Conservation (phyloP, 1,284 basidiomycete species). For the Erythrobasidium hasegawianum region DNA sequence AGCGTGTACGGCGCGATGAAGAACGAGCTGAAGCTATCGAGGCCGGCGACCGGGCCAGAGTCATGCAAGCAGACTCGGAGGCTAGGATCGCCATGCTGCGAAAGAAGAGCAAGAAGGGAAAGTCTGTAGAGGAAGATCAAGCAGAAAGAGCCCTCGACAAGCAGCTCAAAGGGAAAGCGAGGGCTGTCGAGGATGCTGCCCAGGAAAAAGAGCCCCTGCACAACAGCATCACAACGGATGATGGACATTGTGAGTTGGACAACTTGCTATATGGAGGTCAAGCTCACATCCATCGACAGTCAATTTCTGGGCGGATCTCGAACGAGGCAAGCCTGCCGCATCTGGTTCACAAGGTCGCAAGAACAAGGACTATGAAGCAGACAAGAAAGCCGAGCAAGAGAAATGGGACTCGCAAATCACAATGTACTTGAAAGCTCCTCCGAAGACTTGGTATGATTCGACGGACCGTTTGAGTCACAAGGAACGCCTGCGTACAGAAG, state of each 20-base stretch:
- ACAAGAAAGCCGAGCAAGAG: constrained; percentile 38
- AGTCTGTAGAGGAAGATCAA: constrained; percentile 31
- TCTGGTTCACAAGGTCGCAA: constrained; percentile 5
- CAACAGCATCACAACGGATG: constrained; percentile 2
- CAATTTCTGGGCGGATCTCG: constrained; percentile 45
- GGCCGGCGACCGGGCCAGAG: constrained; percentile 63
- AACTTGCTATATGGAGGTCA: background rate
- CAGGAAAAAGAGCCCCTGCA: background rate
- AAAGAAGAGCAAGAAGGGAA: constrained; percentile 44
- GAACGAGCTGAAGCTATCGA: constrained; percentile 67
- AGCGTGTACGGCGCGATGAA: constrained; percentile 70
- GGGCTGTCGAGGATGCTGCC: constrained; percentile 3
- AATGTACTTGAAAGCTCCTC: constrained; percentile 42
- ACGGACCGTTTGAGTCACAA: constrained; percentile 37
- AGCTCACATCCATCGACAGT: constrained; percentile 22
- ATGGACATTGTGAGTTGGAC: constrained; percentile 27
- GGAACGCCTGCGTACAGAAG: constrained; percentile 40
- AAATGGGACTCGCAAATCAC: constrained; percentile 40
- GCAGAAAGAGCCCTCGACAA: constrained; percentile 40
- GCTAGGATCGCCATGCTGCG: constrained; percentile 66
- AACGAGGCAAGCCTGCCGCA: constrained; percentile 28
- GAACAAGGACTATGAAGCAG: constrained; percentile 27
- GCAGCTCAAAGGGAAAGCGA: constrained; percentile 37
- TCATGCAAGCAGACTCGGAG: constrained; percentile 74
- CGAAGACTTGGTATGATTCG: constrained; percentile 43